These are phyloP conservation scores for Trichopus zeylanicus DNA, from an alignment of 116 monocot species.

Conservation along the genomic window DNA sequence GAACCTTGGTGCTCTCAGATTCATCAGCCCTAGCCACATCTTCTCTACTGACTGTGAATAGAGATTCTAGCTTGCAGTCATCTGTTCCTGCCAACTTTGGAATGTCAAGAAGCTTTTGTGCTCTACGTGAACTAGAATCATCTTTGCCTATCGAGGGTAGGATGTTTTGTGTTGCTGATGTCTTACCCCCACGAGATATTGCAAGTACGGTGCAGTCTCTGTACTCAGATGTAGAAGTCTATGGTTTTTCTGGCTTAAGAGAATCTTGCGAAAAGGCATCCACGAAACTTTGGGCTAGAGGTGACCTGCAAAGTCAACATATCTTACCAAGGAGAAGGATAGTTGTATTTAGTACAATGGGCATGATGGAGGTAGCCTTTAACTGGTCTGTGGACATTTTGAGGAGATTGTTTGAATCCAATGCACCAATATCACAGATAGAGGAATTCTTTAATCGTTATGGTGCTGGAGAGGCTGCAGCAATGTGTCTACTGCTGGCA, in stretches of 20 bases:
- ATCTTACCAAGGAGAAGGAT: constrained; percentile 84
- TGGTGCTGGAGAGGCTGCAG: constrained; percentile 88
- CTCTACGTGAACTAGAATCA: constrained; percentile 74
- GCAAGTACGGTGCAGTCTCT: constrained; percentile 59
- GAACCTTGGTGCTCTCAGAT: constrained; percentile 79
- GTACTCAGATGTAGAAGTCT: constrained; percentile 55
- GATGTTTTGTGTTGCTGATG: constrained; percentile 84
- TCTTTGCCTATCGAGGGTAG: constrained; percentile 77
- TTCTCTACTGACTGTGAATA: constrained; percentile 72
- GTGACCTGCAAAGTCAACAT: constrained; percentile 85
- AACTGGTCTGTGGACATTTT: constrained; percentile 94
- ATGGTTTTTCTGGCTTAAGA: constrained; percentile 30
- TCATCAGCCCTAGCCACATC: constrained; percentile 46
- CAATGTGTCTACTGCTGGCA: constrained; percentile 94
- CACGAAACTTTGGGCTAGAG: constrained; percentile 76
- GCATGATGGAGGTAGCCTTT: constrained; percentile 75
- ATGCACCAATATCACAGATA: constrained; percentile 46
- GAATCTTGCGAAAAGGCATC: constrained; percentile 54
- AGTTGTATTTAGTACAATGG: constrained; percentile 86
- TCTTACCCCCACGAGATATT: constrained; percentile 60
- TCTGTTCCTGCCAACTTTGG: constrained; percentile 47
- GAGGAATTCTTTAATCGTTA: constrained; percentile 91
- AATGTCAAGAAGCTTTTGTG: constrained; percentile 61
- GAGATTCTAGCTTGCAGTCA: constrained; percentile 64
- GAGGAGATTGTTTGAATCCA: constrained; percentile 70